Conservation (phyloP, 1,284 basidiomycete genomes). For the Moesziomyces parantarcticus region DNA sequence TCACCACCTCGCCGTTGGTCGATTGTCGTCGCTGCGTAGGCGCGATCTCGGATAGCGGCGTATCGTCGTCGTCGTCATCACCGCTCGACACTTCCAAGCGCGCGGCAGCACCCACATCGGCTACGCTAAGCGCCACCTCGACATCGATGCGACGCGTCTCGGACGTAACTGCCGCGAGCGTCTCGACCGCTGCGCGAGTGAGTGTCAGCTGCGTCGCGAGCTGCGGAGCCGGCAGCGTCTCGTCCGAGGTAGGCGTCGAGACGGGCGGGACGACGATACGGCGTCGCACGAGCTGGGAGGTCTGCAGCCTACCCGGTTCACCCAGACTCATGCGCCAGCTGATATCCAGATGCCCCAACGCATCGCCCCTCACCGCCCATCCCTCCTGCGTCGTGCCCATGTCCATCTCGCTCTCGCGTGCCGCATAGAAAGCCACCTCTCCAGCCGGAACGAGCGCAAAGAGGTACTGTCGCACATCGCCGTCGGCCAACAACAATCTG, state of each 20-base stretch:
- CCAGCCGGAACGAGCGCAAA: slow-evolving; percentile 38
- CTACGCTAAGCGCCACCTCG: slow-evolving; percentile 1
- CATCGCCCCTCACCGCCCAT: slow-evolving; percentile 17
- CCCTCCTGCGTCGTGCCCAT: slow-evolving; percentile 17
- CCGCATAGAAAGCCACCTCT: background rate
- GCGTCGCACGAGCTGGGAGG: slow-evolving; percentile 26
- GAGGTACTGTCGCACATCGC: slow-evolving; percentile 62
- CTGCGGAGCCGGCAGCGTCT: background rate
- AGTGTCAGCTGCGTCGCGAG: slow-evolving; percentile 13
- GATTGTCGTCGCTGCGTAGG: slow-evolving; percentile 7
- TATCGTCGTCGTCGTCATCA: slow-evolving; percentile 37
- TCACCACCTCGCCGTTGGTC: slow-evolving; percentile 1
- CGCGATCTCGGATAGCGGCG: slow-evolving; percentile 29
- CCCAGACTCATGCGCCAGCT: slow-evolving; percentile 60
- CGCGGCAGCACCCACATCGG: slow-evolving; percentile 3
- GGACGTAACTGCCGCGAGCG: background rate
- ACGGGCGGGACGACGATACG: slow-evolving; percentile 10
- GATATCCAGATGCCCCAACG: slow-evolving; percentile 60
- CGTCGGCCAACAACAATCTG: slow-evolving; percentile 44
- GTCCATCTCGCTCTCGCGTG: slow-evolving; percentile 4
- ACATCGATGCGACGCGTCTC: slow-evolving; percentile 7
- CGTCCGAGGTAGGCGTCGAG: too few species aligned
- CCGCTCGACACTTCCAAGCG: background rate
- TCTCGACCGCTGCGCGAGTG: slow-evolving; percentile 1
- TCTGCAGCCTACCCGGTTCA: slow-evolving; percentile 57